Percentiles rank a stretch among this genome's conserved stretches.
Evolutionary conservation across 768 basidiomycete species (phyloP).

Genomic region (Tylopilus sp.): DNA sequence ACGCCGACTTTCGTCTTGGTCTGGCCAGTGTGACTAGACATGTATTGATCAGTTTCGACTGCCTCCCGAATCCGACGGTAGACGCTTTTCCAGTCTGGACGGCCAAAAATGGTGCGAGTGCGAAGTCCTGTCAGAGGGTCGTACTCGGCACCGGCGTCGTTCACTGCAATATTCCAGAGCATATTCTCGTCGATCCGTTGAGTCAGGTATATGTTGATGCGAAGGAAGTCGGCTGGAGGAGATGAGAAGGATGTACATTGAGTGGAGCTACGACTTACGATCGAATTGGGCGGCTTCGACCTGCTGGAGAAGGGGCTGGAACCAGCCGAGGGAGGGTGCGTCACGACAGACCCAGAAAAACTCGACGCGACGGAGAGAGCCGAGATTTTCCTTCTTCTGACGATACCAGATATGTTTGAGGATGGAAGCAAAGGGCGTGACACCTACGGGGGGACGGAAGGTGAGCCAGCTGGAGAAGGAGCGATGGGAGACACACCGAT

Average conservation of each 20-base stretch:
- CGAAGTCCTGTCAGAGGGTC: conserved; percentile 88
- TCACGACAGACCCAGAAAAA: conserved; percentile 95
- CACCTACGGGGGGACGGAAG: conserved; percentile 43
- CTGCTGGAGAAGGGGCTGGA: conserved; percentile 84
- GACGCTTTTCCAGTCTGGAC: conserved; percentile 86
- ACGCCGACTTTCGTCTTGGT: conserved; percentile 83
- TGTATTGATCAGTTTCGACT: conserved; percentile 79
- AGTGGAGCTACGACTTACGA: conserved; percentile 48
- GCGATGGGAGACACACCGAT: conserved; percentile 56
- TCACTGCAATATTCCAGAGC: conserved; percentile 90
- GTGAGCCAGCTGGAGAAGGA: neutral
- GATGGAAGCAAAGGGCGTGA: conserved; percentile 93
- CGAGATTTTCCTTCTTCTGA: conserved; percentile 73
- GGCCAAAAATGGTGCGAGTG: conserved; percentile 86
- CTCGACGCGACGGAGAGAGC: conserved; percentile 82
- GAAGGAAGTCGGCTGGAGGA: conserved; percentile 77
- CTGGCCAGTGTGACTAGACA: conserved; percentile 74
- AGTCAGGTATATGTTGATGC: conserved; percentile 88
- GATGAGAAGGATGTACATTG: conserved; percentile 8
- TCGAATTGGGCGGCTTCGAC: conserved; percentile 87
- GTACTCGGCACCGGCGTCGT: conserved; percentile 80
- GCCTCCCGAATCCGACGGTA: conserved; percentile 71
- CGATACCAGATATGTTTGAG: conserved; percentile 96
- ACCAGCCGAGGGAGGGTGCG: conserved; percentile 98
- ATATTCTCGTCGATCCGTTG: conserved; percentile 83